phyloP scores from a whole-genome alignment of 352 stramenopile species.

The Aphanomyces stellatus region DNA sequence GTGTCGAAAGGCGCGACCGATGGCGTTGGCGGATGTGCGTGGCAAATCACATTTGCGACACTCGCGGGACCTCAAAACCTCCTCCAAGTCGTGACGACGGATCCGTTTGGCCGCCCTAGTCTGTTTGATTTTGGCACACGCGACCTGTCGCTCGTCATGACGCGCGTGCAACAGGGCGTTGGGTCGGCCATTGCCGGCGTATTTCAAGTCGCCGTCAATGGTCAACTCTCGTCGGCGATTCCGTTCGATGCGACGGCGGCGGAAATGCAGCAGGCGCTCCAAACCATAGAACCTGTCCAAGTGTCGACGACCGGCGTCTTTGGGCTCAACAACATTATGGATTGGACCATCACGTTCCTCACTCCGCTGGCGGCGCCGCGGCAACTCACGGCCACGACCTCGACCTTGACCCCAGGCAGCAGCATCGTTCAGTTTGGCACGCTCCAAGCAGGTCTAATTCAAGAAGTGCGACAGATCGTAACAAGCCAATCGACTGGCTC shows the following conservation, averaged over 20 bases:
- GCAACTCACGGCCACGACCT: not conserved
- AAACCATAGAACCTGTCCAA: constrained; percentile 6
- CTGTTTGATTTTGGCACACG: constrained; percentile 5
- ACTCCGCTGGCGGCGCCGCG: not conserved
- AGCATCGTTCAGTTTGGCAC: constrained; percentile 11
- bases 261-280: not conserved
- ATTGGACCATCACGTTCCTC: constrained; percentile 10
- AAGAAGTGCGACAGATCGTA: not conserved
- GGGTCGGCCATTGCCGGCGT: not conserved
- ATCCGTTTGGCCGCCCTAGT: not conserved
- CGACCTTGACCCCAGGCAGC: not conserved
- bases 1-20: constrained; percentile 1
- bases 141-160: constrained; percentile 7
- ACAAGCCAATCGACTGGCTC: not conserved
- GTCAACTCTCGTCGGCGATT: not conserved
- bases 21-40: not conserved
- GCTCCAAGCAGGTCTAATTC: not conserved
- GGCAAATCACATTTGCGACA: constrained; percentile 15
- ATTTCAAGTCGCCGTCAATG: constrained; percentile 5
- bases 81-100: not conserved
- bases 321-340: constrained; percentile 16
- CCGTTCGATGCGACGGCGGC: constrained; percentile 1
- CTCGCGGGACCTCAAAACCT: constrained; percentile 11
- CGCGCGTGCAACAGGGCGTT: not conserved
- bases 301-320: not conserved